Percentiles rank a stretch among this genome's conserved stretches.
These are phyloP conservation scores for Lecanicillium sp. DNA, from an alignment of 2,329 filamentous ascomycete genomes.

Conservation along the genomic window DNA sequence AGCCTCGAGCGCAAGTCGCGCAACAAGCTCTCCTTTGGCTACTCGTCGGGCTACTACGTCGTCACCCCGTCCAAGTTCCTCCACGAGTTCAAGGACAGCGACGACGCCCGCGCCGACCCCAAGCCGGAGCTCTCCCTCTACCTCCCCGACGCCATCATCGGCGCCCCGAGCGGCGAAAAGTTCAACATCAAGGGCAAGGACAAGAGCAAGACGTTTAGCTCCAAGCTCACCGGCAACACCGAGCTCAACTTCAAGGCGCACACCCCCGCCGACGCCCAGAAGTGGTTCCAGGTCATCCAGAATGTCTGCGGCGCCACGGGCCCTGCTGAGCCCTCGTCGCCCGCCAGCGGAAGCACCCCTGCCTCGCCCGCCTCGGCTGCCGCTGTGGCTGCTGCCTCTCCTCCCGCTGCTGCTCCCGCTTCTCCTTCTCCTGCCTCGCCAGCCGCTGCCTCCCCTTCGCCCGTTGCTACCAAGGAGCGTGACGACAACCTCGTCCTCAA, in stretches of 20 bases:
- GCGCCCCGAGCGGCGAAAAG: slow-evolving; percentile 64
- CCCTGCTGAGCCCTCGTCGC: slow-evolving; percentile 20
- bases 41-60: slow-evolving; percentile 79
- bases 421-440: slow-evolving; percentile 13
- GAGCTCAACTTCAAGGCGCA: slow-evolving; percentile 87
- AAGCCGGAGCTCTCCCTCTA: slow-evolving; percentile 83
- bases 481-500: slow-evolving; percentile 5
- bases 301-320: slow-evolving; percentile 47
- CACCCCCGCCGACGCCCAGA: slow-evolving; percentile 68
- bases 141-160: slow-evolving; percentile 81
- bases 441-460: not conserved
- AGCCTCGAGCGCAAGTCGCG: slow-evolving; percentile 85
- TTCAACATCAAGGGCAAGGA: slow-evolving; percentile 97
- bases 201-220: slow-evolving; percentile 68
- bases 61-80: slow-evolving; percentile 82
- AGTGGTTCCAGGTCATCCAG: slow-evolving; percentile 74
- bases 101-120: slow-evolving; percentile 63
- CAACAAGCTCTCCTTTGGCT: slow-evolving; percentile 71
- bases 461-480: not conserved
- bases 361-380: slow-evolving; percentile 2
- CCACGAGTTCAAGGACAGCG: slow-evolving; percentile 94
- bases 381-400: not conserved
- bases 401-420: slow-evolving; percentile 7
- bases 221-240: slow-evolving; percentile 70
- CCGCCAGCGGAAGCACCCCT: slow-evolving; percentile 17